These are phyloP conservation scores for Annulohypoxylon stygium DNA, from an alignment of 495 filamentous ascomycete genomes.

Conservation along the genomic window DNA sequence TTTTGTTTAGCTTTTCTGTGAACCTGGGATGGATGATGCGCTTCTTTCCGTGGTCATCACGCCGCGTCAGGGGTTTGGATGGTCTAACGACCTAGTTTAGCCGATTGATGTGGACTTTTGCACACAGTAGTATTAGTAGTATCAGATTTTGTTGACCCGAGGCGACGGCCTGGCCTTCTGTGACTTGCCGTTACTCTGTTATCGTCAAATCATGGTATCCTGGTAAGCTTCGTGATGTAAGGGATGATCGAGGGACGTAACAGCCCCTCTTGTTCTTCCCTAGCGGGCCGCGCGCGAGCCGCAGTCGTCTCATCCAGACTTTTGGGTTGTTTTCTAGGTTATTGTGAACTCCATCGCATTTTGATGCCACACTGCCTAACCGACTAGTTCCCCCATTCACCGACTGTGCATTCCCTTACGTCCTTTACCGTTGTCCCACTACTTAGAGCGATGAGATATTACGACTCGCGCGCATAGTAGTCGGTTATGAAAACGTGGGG, in stretches of 20 bases:
- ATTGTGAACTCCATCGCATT: constrained; percentile 2
- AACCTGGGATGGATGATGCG: constrained; percentile 18
- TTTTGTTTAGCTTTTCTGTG: neutral
- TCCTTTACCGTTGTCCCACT: constrained; percentile 23
- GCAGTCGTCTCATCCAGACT: constrained; percentile 29
- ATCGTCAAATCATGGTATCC: constrained; percentile 29
- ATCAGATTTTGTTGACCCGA: constrained; percentile 27
- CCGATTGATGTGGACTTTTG: constrained; percentile 22
- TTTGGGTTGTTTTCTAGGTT: constrained; percentile 13
- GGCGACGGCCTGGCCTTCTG: constrained; percentile 7
- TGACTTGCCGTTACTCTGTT: constrained; percentile 5
- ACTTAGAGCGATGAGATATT: neutral
- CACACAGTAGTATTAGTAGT: neutral
- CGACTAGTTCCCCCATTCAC: constrained; percentile 29
- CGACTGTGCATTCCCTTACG: constrained; percentile 43
- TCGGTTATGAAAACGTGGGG: constrained; percentile 24
- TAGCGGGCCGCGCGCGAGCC: constrained; percentile 42
- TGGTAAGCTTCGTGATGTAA: constrained; percentile 34
- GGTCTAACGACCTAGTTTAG: constrained; percentile 23
- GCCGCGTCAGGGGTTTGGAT: constrained; percentile 22
- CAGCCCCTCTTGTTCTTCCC: constrained; percentile 40
- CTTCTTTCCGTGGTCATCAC: constrained; percentile 18
- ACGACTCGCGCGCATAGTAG: constrained; percentile 35
- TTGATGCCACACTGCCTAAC: constrained; percentile 7
- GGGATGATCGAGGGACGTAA: constrained; percentile 23